phyloP scores from a whole-genome alignment of 768 basidiomycete species.

The Pisolithus sp. region DNA sequence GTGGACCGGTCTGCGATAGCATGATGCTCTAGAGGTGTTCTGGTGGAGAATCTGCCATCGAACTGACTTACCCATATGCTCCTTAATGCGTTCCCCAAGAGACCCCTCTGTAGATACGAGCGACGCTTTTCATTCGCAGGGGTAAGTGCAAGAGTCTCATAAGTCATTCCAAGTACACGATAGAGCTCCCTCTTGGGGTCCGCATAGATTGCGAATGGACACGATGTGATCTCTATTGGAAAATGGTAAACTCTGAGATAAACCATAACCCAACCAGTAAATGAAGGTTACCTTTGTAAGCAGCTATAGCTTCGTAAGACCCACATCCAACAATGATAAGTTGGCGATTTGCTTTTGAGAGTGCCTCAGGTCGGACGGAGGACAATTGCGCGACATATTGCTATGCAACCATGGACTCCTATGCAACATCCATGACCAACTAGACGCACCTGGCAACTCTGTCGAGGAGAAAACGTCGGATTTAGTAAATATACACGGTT shows the following conservation, averaged over 20 bases:
- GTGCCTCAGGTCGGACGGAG: slow-evolving; percentile 31
- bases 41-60: neutral
- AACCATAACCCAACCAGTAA: neutral
- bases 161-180: slow-evolving; percentile 52
- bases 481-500: neutral
- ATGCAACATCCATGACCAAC: neutral
- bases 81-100: slow-evolving; percentile 25
- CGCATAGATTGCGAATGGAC: slow-evolving; percentile 49
- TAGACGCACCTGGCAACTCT: slow-evolving; percentile 39
- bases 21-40: no score
- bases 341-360: slow-evolving; percentile 34
- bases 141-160: slow-evolving; percentile 38
- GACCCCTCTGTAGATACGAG: slow-evolving; percentile 38
- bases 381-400: slow-evolving; percentile 45
- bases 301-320: slow-evolving; percentile 42
- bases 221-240: slow-evolving; percentile 38
- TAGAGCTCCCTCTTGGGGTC: slow-evolving; percentile 60
- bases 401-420: slow-evolving; percentile 20
- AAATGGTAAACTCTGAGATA: neutral
- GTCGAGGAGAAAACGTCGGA: neutral
- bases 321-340: slow-evolving; percentile 59
- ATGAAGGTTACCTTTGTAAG: slow-evolving; percentile 38
- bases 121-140: slow-evolving; percentile 39
- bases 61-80: slow-evolving; percentile 41
- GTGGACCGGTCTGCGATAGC: slow-evolving; percentile 27